phyloP scores from a whole-genome alignment of 129 eudicot species.

The Tagetes erecta region DNA sequence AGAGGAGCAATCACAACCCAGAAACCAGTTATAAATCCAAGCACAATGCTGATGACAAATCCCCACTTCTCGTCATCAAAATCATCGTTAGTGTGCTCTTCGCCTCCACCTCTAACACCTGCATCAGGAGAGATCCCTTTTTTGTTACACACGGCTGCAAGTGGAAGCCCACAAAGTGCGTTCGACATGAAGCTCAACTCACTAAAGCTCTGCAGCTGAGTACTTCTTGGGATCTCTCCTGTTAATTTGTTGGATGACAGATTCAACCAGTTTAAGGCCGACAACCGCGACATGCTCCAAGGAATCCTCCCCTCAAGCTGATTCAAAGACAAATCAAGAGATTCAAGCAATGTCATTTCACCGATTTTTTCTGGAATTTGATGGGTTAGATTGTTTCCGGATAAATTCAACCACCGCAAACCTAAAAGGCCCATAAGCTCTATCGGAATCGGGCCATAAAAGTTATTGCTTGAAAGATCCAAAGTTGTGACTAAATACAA shows the following conservation, averaged over 20 bases:
- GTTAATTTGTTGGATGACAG: conserved; percentile 35
- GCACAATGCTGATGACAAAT: conserved; percentile 26
- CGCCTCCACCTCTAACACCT: not conserved
- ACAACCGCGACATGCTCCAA: conserved; percentile 18
- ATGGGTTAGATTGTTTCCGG: conserved; percentile 29
- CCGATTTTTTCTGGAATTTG: conserved; percentile 33
- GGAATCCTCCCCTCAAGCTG: conserved; percentile 32
- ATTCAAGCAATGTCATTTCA: conserved; percentile 18
- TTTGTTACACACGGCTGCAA: conserved; percentile 3
- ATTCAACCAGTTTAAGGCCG: conserved; percentile 24
- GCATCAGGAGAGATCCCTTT: not conserved
- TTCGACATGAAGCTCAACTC: conserved; percentile 31
- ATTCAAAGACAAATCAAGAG: conserved; percentile 36
- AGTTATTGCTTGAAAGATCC: conserved; percentile 43
- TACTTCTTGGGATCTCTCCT: conserved; percentile 38
- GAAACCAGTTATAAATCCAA: conserved; percentile 37
- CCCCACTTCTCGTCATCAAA: conserved; percentile 18
- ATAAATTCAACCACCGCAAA: conserved; percentile 21
- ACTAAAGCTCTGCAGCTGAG: conserved; percentile 34
- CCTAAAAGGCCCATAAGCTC: conserved; percentile 17
- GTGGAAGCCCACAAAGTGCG: conserved; percentile 38
- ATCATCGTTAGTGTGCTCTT: conserved; percentile 11
- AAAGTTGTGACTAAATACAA: conserved; percentile 29
- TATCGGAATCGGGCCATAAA: conserved; percentile 24
- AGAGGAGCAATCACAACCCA: conserved; percentile 33